A percentile compares a stretch with the other conserved stretches of the same genome.
phyloP scores from a whole-genome alignment of 2,329 filamentous ascomycete species.

The Aspergillus terreus region DNA sequence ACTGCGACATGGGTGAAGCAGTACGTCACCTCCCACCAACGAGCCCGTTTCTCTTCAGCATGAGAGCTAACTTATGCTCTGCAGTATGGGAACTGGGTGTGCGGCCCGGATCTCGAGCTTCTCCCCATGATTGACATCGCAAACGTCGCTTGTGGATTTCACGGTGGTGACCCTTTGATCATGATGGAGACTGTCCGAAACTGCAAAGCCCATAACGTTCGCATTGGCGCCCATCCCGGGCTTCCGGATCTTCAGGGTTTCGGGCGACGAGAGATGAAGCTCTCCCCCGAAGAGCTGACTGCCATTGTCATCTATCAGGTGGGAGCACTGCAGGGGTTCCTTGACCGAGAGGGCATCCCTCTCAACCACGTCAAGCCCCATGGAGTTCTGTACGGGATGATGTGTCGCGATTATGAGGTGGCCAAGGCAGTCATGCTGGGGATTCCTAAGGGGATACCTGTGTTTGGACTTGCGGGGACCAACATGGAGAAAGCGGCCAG shows the following conservation, averaged over 20 bases:
- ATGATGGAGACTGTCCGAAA: constrained; percentile 59
- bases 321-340: constrained; percentile 58
- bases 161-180: constrained; percentile 60
- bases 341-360: constrained; percentile 53
- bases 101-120: constrained; percentile 58
- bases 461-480: constrained; percentile 55
- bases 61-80: background rate
- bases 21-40: constrained; percentile 12
- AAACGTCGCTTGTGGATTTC: constrained; percentile 60
- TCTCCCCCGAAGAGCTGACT: constrained; percentile 55
- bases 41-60: background rate
- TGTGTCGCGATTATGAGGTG: constrained; percentile 49
- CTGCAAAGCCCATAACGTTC: constrained; percentile 56
- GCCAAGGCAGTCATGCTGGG: constrained; percentile 53
- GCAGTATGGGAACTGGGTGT: constrained; percentile 43
- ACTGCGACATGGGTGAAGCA: constrained; percentile 47
- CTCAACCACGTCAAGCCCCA: constrained; percentile 63
- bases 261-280: constrained; percentile 59
- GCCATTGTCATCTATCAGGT: constrained; percentile 61
- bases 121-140: constrained; percentile 60
- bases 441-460: constrained; percentile 48
- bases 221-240: constrained; percentile 61
- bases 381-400: constrained; percentile 58
- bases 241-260: constrained; percentile 65
- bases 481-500: constrained; percentile 52